Evolutionary conservation across 2,329 filamentous ascomycete genomes (phyloP).

Genomic region (Berkeleyomyces basicola): DNA sequence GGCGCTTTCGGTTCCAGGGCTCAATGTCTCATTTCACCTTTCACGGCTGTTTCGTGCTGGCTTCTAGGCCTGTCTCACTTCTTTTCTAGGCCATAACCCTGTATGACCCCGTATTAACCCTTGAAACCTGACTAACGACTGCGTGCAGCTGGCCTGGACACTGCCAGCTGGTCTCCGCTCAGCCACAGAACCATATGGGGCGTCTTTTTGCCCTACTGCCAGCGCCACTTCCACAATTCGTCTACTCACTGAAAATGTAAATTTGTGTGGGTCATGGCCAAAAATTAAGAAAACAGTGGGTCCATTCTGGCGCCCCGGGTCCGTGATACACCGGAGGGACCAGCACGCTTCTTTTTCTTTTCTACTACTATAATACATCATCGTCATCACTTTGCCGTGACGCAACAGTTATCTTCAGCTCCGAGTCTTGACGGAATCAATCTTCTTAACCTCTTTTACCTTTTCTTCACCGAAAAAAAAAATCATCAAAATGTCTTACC

Average conservation of each 20-base stretch:
- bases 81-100: not conserved
- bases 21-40: not conserved
- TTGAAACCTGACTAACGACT: not conserved
- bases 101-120: not conserved
- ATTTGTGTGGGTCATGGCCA: not conserved
- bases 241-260: not conserved
- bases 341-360: conserved; percentile 12
- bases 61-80: not conserved
- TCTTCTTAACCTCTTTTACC: conserved; percentile 14
- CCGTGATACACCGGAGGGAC: not conserved
- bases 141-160: too few relatives aligned
- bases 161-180: not conserved
- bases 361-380: conserved; percentile 17
- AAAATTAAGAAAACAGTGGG: not conserved
- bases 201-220: not conserved
- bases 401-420: conserved; percentile 31
- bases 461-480: conserved; percentile 16
- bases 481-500: conserved; percentile 65
- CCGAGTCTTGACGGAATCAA: conserved; percentile 61
- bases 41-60: not conserved
- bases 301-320: not conserved
- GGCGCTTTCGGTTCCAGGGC: not conserved
- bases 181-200: not conserved
- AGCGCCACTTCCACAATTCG: conserved; percentile 6
- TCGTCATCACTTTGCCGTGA: conserved; percentile 74